Evolutionary conservation across 495 filamentous ascomycete genomes (phyloP), one percentile per base, ranked within the genome.

Genomic region (Talaromyces borbonicus): DNA sequence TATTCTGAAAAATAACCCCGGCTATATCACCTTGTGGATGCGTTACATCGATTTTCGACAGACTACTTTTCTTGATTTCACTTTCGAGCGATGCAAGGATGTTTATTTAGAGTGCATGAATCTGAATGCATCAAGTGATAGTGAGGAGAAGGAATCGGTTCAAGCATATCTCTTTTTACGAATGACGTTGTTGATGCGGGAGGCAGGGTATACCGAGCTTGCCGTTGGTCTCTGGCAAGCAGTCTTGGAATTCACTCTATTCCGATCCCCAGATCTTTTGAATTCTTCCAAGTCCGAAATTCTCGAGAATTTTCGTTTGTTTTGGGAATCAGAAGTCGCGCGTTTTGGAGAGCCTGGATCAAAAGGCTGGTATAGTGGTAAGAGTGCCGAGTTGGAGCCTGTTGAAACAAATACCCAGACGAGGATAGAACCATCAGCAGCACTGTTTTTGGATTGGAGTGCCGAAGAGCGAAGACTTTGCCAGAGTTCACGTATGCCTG

Each of bases 321-420:
- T 89, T 52, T 98, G 92, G 92, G 87, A 95, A 42, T 85, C 79
- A 30, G 92, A 96, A 56, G 72, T 80, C 5, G 65, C 83, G 3
- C 79, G 90, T 6, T 74, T 94, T 44, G 92, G 92, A 4, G 92
- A 97, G 59, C 54, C 60, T 5, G 69, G 65, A 4, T 81, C 85
- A 25, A 64, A 71, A 23, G 89, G 87, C 12, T 95, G 90, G 90
- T 59, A 56, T 16, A 56, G 63, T 18, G 49, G 38, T 8, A 46
- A 29, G 5, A 52, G 32, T 40, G 20, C 47, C 15, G 38, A 50
- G 5, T 24, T 49, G 6, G 52, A 54, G 20, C n/a, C n/a, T 3
- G 8, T 23, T 15, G 52, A 70, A 56, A 40, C 68, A 15, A 54
- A 56, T 22, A 44, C 38, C 5, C 57, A 56, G 16, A 48, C 36